A percentile compares a stretch with the other conserved stretches of the same genome.
Conservation (phyloP, 2,329 filamentous ascomycete species). For the Colletotrichum lentis region DNA sequence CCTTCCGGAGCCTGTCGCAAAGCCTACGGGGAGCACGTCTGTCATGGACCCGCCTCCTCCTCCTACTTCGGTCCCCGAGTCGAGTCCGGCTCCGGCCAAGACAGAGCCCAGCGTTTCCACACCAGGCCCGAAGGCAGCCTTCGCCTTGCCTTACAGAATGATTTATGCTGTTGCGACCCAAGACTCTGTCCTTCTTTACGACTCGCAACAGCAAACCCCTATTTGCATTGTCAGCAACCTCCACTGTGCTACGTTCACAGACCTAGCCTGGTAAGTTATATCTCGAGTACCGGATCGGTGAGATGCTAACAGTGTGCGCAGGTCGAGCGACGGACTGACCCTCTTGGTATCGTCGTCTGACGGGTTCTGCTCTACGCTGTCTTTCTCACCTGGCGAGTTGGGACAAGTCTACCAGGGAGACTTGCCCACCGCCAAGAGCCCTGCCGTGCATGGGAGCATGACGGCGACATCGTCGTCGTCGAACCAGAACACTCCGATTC, state of each 20-base stretch:
- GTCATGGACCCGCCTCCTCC: constrained; percentile 86
- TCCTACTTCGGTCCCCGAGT: constrained; percentile 57
- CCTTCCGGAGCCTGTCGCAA: constrained; percentile 82
- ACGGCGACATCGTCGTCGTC: constrained; percentile 56
- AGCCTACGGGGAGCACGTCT: constrained; percentile 64
- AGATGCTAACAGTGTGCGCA: constrained; percentile 38
- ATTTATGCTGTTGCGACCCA: constrained; percentile 97
- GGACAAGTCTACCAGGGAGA: constrained; percentile 82
- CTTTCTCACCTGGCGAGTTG: constrained; percentile 84
- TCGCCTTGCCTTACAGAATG: constrained; percentile 89
- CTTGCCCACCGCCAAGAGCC: constrained; percentile 59
- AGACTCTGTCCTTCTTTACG: constrained; percentile 92
- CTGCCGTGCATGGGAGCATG: constrained; percentile 46
- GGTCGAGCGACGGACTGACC: constrained; percentile 61
- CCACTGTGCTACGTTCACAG: constrained; percentile 96
- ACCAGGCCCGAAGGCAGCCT: constrained; percentile 73
- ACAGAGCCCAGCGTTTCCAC: constrained; percentile 58
- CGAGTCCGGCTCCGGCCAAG: constrained; percentile 48
- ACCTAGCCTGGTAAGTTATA: constrained; percentile 82
- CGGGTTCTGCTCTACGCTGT: constrained; percentile 92
- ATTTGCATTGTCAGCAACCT: constrained; percentile 95
- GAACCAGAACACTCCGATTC: constrained; percentile 72
- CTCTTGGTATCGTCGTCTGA: constrained; percentile 97
- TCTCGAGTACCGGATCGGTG: neutral
- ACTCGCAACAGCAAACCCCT: constrained; percentile 95